Base-by-base conservation (phyloP, 2,329 filamentous ascomycete species). In the Fonsecaea erecta region DNA sequence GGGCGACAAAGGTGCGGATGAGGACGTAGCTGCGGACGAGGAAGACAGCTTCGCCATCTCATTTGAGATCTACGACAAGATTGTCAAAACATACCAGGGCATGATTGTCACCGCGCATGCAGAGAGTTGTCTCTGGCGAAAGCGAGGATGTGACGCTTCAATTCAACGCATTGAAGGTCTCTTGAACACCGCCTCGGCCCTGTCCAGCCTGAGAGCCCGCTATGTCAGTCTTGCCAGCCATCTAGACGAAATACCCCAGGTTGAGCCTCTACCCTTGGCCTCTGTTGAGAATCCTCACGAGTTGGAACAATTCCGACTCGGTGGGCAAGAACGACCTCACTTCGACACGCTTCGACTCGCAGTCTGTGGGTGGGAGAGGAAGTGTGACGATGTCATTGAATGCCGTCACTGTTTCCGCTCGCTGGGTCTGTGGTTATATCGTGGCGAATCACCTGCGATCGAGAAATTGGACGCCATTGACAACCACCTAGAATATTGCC, bases 351-450 rank as follows among this genome's bases (percentile, higher is more conserved):
- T 94, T 14, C 81, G 84, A 0, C 81, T 95, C 60, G 89, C 91
- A 11, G 77, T 93, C 21, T 85, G 90, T 64, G 91, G 91, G 35
- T 94, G 91, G 91, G 86, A 92, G 24, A 87, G 89, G 46, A 78
- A 78, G 60, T 75, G 73, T 35, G 71, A 75, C 30, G 75, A 92
- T 66, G 86, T 94, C 16, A 88, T 91, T 5, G 88, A 88, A 3
- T 99, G 95, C 76, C 85, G 89, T 64, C 91, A 92, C 21, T 99
- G 95, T 75, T 90, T 96, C 73, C 88, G 95, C 65, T 88, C 93
- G 1, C 82, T 98, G 0, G 95, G 95, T 0, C 83, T 99, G 1
- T 99, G 95, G 95, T 90, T 99, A 82, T 98, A 96, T 76, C 64
- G 70, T 21, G 69, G 69, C 40, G 61, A 69, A 9, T 90, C 88